These are phyloP conservation scores for Botryotinia convoluta DNA, from an alignment of 2,329 filamentous ascomycete species.

Conservation along the genomic window DNA sequence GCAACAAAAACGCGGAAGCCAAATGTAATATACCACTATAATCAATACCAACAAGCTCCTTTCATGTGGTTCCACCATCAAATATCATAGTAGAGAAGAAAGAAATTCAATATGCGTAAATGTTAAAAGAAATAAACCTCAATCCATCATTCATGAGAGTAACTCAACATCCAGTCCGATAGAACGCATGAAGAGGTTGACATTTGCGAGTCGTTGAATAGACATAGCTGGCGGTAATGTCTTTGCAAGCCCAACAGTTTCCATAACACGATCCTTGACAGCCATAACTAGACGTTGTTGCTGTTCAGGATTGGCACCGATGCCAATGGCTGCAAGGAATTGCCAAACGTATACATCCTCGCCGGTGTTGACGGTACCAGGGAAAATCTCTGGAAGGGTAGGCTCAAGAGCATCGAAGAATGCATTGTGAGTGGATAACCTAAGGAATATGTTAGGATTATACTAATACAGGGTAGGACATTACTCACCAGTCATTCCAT, in stretches of 20 bases:
- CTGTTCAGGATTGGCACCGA: conserved; percentile 88
- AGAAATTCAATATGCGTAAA: conserved; percentile 12
- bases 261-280: conserved; percentile 97
- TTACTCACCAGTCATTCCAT: conserved; percentile 72
- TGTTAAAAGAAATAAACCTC: conserved; percentile 5
- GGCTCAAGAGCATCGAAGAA: conserved; percentile 88
- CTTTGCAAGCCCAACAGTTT: conserved; percentile 86
- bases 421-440: conserved; percentile 75
- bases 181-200: conserved; percentile 97
- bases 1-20: conserved; percentile 11
- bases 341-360: conserved; percentile 99
- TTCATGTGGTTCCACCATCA: conserved; percentile 8
- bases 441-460: conserved; percentile 41
- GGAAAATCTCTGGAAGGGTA: conserved; percentile 81
- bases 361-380: conserved; percentile 81
- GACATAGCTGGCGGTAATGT: conserved; percentile 85
- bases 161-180: conserved; percentile 96
- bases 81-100: conserved; percentile 14
- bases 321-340: conserved; percentile 91
- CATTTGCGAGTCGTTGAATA: conserved; percentile 78
- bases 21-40: conserved; percentile 10
- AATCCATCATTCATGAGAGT: conserved; percentile 31
- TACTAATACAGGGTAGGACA: neutral
- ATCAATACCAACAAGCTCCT: conserved; percentile 17
- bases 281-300: conserved; percentile 92